Conservation (phyloP, 306 rosid genomes). For the Fragaria ananassa region DNA sequence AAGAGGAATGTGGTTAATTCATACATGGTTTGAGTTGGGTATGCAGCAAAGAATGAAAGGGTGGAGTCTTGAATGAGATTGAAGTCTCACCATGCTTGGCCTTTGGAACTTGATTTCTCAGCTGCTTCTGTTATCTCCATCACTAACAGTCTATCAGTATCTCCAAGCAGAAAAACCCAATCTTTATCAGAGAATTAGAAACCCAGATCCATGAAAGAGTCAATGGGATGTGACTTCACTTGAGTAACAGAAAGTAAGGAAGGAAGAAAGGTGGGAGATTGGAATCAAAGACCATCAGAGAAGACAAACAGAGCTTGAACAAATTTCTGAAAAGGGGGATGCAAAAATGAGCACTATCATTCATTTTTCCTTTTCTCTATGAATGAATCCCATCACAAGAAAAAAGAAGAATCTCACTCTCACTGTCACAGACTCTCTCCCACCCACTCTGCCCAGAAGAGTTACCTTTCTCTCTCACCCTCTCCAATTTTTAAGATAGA, state of each 20-base stretch:
- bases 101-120: slow-evolving; percentile 66
- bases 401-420: background rate
- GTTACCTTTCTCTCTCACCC: slow-evolving; percentile 11
- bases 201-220: slow-evolving; percentile 36
- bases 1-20: background rate
- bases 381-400: slow-evolving; percentile 43
- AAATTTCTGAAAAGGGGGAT: slow-evolving; percentile 51
- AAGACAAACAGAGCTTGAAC: slow-evolving; percentile 71
- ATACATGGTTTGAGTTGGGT: slow-evolving; percentile 4
- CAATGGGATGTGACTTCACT: slow-evolving; percentile 41
- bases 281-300: slow-evolving; percentile 66
- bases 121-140: slow-evolving; percentile 48
- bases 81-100: slow-evolving; percentile 86
- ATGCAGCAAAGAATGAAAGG: background rate
- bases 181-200: slow-evolving; percentile 20
- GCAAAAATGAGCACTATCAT: slow-evolving; percentile 29
- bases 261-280: slow-evolving; percentile 25
- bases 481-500: slow-evolving; percentile 13
- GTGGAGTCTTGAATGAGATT: slow-evolving; percentile 3
- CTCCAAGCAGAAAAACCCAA: background rate
- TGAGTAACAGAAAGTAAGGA: slow-evolving; percentile 21
- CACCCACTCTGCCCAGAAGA: background rate
- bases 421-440: slow-evolving; percentile 41
- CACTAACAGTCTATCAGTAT: slow-evolving; percentile 8
- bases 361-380: slow-evolving; percentile 15